Conservation (phyloP, 1,139 yeast genomes). For the Magnusiomyces clavatus region DNA sequence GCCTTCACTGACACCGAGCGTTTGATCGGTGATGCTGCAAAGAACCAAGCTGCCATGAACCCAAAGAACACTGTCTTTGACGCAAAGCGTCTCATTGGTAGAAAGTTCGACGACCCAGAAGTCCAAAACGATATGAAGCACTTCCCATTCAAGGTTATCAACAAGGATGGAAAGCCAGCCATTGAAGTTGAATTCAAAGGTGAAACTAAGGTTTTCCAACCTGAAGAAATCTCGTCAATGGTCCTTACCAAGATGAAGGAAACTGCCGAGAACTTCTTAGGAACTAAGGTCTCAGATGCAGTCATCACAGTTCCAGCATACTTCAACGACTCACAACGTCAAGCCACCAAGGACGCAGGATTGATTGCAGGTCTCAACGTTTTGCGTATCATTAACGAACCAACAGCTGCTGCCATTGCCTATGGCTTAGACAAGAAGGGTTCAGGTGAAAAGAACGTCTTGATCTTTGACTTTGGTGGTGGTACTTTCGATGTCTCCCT, state of each 20-base stretch:
- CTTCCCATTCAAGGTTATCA: conserved; percentile 91
- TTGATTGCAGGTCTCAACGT: conserved; percentile 93
- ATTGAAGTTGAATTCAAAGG: conserved; percentile 91
- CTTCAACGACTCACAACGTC: conserved; percentile 8
- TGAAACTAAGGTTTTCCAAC: conserved; percentile 86
- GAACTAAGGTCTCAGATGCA: conserved; percentile 78
- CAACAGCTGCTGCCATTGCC: conserved; percentile 96
- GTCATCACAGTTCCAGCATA: conserved; percentile 89
- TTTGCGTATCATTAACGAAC: conserved; percentile 90
- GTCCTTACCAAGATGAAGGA: conserved; percentile 91
- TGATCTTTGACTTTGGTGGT: conserved; percentile 95
- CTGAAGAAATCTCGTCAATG: conserved; percentile 94
- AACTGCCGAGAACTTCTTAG: conserved; percentile 86
- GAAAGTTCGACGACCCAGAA: conserved; percentile 79
- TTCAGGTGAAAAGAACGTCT: conserved; percentile 77
- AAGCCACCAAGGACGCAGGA: conserved; percentile 52
- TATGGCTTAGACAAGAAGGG: conserved; percentile 93
- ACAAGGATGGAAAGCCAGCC: conserved; percentile 78
- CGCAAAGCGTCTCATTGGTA: conserved; percentile 95
- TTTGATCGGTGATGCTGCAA: conserved; percentile 97
- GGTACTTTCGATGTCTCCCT: conserved; percentile 98
- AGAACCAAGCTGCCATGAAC: conserved; percentile 97
- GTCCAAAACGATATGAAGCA: conserved; percentile 90
- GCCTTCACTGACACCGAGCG: conserved; percentile 95
- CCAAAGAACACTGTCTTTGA: conserved; percentile 93